phyloP scores from a whole-genome alignment of 148 eudicot genomes.

The Chenopodium album region DNA sequence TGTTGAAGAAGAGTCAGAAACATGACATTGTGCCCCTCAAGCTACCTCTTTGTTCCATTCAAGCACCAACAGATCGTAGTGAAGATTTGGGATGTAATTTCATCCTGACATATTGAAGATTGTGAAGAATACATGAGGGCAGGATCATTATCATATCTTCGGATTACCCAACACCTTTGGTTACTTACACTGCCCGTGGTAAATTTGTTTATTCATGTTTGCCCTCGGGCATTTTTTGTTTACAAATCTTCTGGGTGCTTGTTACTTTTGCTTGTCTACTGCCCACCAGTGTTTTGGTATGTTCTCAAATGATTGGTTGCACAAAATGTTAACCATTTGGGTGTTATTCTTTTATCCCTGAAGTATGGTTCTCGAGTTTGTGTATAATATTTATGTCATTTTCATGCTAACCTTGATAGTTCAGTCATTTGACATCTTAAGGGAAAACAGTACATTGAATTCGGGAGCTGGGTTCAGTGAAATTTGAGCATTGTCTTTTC shows the following conservation, averaged over 20 bases:
- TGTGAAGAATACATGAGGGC: conserved; percentile 7
- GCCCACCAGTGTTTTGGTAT: conserved; percentile 20
- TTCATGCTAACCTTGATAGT: neutral
- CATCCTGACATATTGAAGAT: conserved; percentile 12
- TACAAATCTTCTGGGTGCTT: conserved; percentile 20
- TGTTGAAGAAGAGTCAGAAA: conserved; percentile 58
- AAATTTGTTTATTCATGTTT: conserved; percentile 25
- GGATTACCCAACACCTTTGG: conserved; percentile 8
- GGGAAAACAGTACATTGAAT: neutral
- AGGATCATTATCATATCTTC: neutral
- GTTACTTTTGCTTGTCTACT: conserved; percentile 19
- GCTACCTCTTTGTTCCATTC: neutral
- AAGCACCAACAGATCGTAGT: conserved; percentile 12
- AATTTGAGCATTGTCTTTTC: neutral
- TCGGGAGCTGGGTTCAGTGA: neutral
- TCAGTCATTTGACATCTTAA: conserved; percentile 1
- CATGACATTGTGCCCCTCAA: conserved; percentile 17
- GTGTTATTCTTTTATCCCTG: conserved; percentile 13
- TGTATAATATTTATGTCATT: conserved; percentile 13
- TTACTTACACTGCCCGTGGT: conserved; percentile 21
- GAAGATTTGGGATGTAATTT: neutral
- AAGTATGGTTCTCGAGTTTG: conserved; percentile 12
- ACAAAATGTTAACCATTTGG: conserved; percentile 22
- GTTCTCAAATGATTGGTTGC: conserved; percentile 20
- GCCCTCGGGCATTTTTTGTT: conserved; percentile 12